Base-by-base conservation (phyloP, 345 rosid genomes). In the Nasturtium officinale region DNA sequence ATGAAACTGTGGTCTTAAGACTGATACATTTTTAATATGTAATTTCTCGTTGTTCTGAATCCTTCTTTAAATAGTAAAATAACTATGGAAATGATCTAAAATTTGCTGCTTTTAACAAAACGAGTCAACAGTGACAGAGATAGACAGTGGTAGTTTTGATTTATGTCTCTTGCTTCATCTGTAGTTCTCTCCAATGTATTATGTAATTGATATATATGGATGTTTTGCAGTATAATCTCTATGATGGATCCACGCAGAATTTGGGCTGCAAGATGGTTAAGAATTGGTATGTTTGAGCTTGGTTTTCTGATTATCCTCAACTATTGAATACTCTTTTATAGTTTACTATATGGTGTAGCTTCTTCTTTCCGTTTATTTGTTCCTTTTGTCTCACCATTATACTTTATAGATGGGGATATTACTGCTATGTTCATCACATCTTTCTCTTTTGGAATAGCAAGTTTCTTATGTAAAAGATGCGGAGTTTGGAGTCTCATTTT, bases 231-330 rank as follows among this genome's bases (percentile, higher is more conserved):
- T 71, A 86, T 89, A 78, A 90, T 95, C 72, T 86, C 99, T 65
- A 87, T 95, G 69, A 91, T 91, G 97, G 98, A 95, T 77, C 99
- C 97, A 15, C 67, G 70, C 54, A 83, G 92, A 81, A 90, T 94
- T 60, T 95, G 96, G 99, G 96, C 94, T 51, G 98, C 97, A 57
- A 91, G 99, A 38, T 95, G 99, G 99, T 71, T 91, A 74, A 82
- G 96, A 80, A 91, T 90, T 52, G 96, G 99, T 95, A 88, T 55
- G 80, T 77, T 23, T 73, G 16, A 56, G 59, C 66, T 70, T 12
- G 62, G 1, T 50, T 54, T 20, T 18, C 45, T 10, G 45, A 20
- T 37, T 29, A n/a, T n/a, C n/a, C n/a, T n/a, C n/a, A n/a, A n/a
- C n/a, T n/a, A n/a, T n/a, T n/a, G n/a, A n/a, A n/a, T n/a, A n/a